phyloP scores from a whole-genome alignment of 2,329 filamentous ascomycete genomes.

The Fusarium pseudoanthophilum region DNA sequence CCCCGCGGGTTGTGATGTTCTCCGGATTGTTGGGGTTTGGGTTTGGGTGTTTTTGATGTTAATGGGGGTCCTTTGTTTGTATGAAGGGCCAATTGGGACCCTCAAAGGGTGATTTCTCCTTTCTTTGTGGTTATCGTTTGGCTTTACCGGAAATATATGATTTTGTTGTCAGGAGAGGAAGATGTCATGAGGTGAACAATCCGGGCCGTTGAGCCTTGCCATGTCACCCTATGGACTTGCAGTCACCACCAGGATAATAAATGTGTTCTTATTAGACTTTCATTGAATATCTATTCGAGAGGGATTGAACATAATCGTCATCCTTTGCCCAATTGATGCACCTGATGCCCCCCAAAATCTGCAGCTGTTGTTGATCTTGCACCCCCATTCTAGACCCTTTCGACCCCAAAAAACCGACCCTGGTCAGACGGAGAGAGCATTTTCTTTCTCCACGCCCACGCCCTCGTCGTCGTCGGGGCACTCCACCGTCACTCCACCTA shows the following conservation, averaged over 20 bases:
- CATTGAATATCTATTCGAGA: neutral
- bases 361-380: neutral
- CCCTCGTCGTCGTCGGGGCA: slow-evolving; percentile 18
- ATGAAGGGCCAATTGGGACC: neutral
- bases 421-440: slow-evolving; percentile 3
- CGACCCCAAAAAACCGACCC: slow-evolving; percentile 11
- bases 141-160: neutral
- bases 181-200: slow-evolving; percentile 7
- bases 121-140: neutral
- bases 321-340: neutral
- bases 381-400: slow-evolving; percentile 30
- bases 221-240: neutral
- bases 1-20: neutral
- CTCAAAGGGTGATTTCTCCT: no score
- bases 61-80: neutral
- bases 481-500: slow-evolving; percentile 41
- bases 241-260: neutral
- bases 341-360: slow-evolving; percentile 3
- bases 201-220: slow-evolving; percentile 7
- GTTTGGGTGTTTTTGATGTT: neutral
- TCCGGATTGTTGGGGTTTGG: neutral
- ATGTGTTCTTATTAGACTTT: neutral
- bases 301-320: neutral
- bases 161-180: slow-evolving; percentile 12
- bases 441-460: slow-evolving; percentile 31